Percentiles rank a stretch among this genome's conserved stretches.
Conservation (phyloP, 345 rosid genomes). For the Diplotaxis tenuifolia region DNA sequence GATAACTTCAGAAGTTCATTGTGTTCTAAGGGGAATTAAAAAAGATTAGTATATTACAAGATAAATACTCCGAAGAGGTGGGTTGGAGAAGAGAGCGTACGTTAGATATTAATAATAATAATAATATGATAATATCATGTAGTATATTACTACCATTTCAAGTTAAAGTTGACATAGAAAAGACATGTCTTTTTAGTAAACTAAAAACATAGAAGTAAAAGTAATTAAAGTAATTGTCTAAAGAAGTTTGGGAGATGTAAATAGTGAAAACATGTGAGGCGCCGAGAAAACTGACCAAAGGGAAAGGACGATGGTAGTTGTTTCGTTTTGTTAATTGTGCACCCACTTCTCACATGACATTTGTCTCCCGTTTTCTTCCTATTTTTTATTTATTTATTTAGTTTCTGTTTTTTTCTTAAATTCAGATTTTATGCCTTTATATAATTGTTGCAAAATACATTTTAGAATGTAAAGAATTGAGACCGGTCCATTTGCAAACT, state of each 20-base stretch:
- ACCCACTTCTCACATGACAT: slow-evolving; percentile 15
- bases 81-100: neutral
- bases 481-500: no score
- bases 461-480: no score
- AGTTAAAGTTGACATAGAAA: neutral
- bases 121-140: no score
- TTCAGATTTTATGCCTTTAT: no score
- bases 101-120: neutral
- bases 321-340: slow-evolving; percentile 17
- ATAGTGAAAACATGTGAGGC: neutral
- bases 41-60: neutral
- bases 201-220: neutral
- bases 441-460: no score
- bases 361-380: slow-evolving; percentile 18
- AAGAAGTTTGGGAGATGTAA: neutral
- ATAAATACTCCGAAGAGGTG: neutral
- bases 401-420: no score
- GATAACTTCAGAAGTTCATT: neutral
- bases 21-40: neutral
- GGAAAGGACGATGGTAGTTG: neutral
- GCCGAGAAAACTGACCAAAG: slow-evolving; percentile 34
- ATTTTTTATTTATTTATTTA: neutral
- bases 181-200: neutral
- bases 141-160: neutral
- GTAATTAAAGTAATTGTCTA: no score